These are phyloP conservation scores for Penicillium sp. DNA, from an alignment of 2,329 filamentous ascomycete genomes.

Conservation along the genomic window DNA sequence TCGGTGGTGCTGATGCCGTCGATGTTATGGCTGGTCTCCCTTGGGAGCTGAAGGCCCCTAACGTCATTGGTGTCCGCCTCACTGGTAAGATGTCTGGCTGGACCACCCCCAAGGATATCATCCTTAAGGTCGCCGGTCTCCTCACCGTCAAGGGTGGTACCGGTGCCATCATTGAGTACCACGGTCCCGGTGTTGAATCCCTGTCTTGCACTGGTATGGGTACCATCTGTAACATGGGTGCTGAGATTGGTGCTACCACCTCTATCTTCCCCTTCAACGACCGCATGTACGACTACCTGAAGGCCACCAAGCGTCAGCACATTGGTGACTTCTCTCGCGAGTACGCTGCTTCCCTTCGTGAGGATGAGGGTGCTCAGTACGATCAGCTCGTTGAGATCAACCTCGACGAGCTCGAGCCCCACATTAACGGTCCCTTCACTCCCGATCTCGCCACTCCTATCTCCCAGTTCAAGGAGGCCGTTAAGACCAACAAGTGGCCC, in stretches of 20 bases:
- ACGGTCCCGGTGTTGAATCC: slow-evolving; percentile 67
- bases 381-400: slow-evolving; percentile 96
- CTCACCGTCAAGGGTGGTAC: slow-evolving; percentile 98
- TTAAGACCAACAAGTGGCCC: slow-evolving; percentile 93
- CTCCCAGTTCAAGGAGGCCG: slow-evolving; percentile 93
- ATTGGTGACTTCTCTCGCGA: slow-evolving; percentile 86
- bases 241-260: slow-evolving; percentile 71
- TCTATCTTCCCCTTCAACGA: slow-evolving; percentile 98
- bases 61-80: slow-evolving; percentile 93
- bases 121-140: slow-evolving; percentile 94
- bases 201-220: slow-evolving; percentile 84
- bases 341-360: slow-evolving; percentile 80
- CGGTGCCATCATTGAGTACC: slow-evolving; percentile 66
- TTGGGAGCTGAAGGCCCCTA: slow-evolving; percentile 98
- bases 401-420: slow-evolving; percentile 88
- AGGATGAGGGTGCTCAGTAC: slow-evolving; percentile 89
- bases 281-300: slow-evolving; percentile 94
- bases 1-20: slow-evolving; percentile 96
- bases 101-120: slow-evolving; percentile 94
- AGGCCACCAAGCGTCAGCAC: slow-evolving; percentile 80
- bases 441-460: slow-evolving; percentile 97
- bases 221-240: slow-evolving; percentile 71
- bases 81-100: slow-evolving; percentile 87
- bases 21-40: slow-evolving; percentile 97
- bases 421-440: slow-evolving; percentile 98